Evolutionary conservation across 345 rosid species (phyloP).

Genomic region (Xanthoceras sorbifolium): DNA sequence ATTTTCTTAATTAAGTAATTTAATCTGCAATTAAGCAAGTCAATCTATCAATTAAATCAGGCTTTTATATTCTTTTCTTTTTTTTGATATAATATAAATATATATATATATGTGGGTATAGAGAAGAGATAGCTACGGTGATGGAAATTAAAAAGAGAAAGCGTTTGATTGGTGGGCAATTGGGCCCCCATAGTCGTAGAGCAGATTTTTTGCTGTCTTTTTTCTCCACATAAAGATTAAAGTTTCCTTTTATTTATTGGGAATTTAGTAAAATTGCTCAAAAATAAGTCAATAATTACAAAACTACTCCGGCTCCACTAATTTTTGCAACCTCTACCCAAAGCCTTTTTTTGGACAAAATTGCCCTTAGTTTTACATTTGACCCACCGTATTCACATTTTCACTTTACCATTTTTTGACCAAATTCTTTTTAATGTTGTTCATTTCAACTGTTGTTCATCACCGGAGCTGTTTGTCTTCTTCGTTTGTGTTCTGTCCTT

Average conservation of each 20-base stretch:
- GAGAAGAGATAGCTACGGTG: background rate
- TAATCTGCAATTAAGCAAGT: background rate
- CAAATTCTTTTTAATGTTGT: too few species aligned
- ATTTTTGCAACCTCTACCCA: too few species aligned
- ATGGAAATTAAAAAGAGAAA: background rate
- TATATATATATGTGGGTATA: background rate
- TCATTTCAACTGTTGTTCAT: too few species aligned
- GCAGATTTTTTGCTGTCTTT: background rate
- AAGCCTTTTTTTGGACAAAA: too few species aligned
- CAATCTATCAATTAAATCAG: background rate
- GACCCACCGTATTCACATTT: too few species aligned
- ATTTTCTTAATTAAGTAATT: background rate
- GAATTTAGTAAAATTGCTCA: too few species aligned
- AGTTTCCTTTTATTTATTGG: background rate
- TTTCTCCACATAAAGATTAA: background rate
- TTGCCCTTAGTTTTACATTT: too few species aligned
- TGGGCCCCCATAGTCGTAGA: background rate
- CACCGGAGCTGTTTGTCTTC: too few species aligned
- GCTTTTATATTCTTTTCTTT: background rate
- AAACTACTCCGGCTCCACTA: too few species aligned
- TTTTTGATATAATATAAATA: background rate
- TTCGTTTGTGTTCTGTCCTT: too few species aligned
- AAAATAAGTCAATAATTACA: too few species aligned
- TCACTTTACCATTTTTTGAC: too few species aligned
- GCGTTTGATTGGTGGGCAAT: background rate